A percentile compares a stretch with the other conserved stretches of the same genome.
Conservation (phyloP, 2,329 filamentous ascomycete genomes). For the Blastomyces percursus region DNA sequence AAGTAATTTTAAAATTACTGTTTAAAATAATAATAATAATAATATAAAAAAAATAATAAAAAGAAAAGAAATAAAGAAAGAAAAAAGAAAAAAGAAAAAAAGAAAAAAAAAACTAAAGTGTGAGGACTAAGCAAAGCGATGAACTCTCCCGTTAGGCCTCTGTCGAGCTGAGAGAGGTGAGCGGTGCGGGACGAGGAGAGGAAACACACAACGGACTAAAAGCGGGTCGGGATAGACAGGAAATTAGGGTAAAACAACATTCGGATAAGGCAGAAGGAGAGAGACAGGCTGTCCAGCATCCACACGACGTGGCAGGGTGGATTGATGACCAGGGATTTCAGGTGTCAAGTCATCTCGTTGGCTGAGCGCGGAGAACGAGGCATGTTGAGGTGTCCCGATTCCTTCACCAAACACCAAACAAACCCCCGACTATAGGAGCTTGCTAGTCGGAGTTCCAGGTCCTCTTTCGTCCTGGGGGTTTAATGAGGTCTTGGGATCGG, state of each 20-base stretch:
- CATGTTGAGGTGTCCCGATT: conserved; percentile 17
- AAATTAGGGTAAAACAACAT: neutral
- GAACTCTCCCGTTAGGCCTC: neutral
- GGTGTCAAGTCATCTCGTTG: conserved; percentile 3
- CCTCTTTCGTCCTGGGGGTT: neutral
- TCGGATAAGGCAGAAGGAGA: neutral
- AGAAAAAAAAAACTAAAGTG: neutral
- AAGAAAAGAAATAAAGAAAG: neutral
- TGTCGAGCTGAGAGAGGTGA: neutral
- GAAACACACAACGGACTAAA: conserved; percentile 5
- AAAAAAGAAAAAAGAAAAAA: neutral
- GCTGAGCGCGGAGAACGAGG: conserved; percentile 12
- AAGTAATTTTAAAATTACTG: neutral
- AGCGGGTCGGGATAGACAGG: neutral
- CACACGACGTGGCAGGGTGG: conserved; percentile 4
- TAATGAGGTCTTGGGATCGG: neutral
- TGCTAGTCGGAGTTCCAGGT: neutral
- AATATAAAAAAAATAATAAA: neutral
- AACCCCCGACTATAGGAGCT: neutral
- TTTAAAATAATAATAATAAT: neutral
- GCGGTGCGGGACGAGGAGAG: neutral
- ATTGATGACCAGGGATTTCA: conserved; percentile 6
- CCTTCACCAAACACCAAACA: conserved; percentile 1
- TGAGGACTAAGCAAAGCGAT: neutral
- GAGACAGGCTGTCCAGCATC: conserved; percentile 1